These are phyloP conservation scores for Cyberlindnera euphorbiiphila DNA, from an alignment of 805 yeast genomes.

Conservation along the genomic window DNA sequence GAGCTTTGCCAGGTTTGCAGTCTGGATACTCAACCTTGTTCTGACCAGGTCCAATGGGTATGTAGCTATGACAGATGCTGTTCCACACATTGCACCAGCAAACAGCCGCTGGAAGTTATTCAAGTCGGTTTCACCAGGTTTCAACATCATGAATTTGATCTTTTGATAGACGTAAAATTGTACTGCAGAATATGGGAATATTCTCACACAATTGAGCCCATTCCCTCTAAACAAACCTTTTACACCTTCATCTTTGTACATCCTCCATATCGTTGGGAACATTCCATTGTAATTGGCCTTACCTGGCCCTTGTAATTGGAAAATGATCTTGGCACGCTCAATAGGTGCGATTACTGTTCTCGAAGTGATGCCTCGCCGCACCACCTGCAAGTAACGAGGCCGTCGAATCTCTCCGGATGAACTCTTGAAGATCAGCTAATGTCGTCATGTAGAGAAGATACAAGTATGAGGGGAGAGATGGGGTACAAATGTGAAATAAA, in stretches of 20 bases:
- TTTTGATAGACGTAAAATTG: conserved; percentile 84
- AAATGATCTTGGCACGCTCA: conserved; percentile 87
- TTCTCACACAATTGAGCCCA: conserved; percentile 82
- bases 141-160: conserved; percentile 40
- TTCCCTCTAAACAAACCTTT: conserved; percentile 88
- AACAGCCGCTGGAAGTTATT: conserved; percentile 56
- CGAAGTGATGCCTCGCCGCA: conserved; percentile 70
- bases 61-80: conserved; percentile 73
- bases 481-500: no score
- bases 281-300: conserved; percentile 57
- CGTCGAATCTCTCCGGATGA: conserved; percentile 40
- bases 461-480: background rate
- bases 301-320: conserved; percentile 76
- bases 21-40: conserved; percentile 84
- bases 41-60: conserved; percentile 91
- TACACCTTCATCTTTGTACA: conserved; percentile 91
- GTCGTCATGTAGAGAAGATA: background rate
- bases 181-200: conserved; percentile 91
- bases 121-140: conserved; percentile 35
- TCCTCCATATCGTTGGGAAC: conserved; percentile 65
- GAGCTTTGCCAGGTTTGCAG: conserved; percentile 57
- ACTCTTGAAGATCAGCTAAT: conserved; percentile 4
- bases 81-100: conserved; percentile 82
- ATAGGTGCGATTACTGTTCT: conserved; percentile 93
- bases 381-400: conserved; percentile 74